A percentile compares a stretch with the other conserved stretches of the same genome.
Evolutionary conservation across 2,329 filamentous ascomycete genomes (phyloP).

Genomic region (Xylariomycetidae sp.): DNA sequence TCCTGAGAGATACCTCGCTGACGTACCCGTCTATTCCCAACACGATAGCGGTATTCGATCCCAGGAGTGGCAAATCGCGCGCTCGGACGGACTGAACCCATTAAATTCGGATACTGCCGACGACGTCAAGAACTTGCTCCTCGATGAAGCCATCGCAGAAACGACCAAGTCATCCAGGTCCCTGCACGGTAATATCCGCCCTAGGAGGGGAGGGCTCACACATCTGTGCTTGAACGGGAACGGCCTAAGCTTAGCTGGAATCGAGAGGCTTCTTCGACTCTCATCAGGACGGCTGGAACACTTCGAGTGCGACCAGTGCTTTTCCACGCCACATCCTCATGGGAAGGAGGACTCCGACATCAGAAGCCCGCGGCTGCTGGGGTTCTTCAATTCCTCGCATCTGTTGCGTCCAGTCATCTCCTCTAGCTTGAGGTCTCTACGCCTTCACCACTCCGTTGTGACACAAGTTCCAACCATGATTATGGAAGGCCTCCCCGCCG

Average conservation of each 20-base stretch:
- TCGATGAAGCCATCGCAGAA: constrained; percentile 14
- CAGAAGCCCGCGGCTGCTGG: too few species aligned
- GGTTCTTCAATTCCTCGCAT: constrained; percentile 41
- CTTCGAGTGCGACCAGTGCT: constrained; percentile 45
- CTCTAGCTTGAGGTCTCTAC: constrained; percentile 47
- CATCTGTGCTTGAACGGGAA: constrained; percentile 52
- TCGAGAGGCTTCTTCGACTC: constrained; percentile 38
- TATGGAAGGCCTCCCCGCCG: constrained; percentile 30
- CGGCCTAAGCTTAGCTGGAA: constrained; percentile 37
- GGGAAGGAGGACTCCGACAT: too few species aligned
- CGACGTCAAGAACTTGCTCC: constrained; percentile 25
- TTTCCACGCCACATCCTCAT: constrained; percentile 22
- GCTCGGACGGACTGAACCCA: constrained; percentile 30
- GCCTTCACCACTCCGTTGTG: constrained; percentile 56
- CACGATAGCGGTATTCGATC: too few species aligned
- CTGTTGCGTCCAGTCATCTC: constrained; percentile 49
- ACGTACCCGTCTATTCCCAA: constrained; percentile 40
- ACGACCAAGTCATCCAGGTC: constrained; percentile 11
- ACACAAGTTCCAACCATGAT: constrained; percentile 47
- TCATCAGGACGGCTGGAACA: constrained; percentile 45
- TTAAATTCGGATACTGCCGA: constrained; percentile 30
- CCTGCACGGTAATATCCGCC: constrained; percentile 19
- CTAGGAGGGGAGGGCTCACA: constrained; percentile 36
- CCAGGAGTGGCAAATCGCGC: constrained; percentile 24
- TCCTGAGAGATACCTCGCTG: constrained; percentile 42